Evolutionary conservation across 2,329 filamentous ascomycete species (phyloP).

Genomic region (Scedosporium dehoogii): DNA sequence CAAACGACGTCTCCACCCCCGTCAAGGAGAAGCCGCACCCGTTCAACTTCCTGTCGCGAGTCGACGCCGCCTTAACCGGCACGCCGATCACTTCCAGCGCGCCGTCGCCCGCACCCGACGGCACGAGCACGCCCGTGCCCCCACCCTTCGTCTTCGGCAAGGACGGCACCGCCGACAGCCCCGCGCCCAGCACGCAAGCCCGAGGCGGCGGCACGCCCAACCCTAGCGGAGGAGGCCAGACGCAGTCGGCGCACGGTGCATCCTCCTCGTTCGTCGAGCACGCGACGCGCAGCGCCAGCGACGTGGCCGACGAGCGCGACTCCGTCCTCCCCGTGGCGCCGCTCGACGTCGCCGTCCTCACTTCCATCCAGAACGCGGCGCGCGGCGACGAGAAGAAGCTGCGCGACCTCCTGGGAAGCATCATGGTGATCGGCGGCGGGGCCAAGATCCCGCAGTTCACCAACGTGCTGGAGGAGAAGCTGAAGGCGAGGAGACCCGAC

Average conservation of each 20-base stretch:
- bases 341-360: constrained; percentile 82
- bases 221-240: constrained; percentile 17
- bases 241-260: not conserved
- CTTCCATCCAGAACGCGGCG: constrained; percentile 77
- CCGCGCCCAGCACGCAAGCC: constrained; percentile 33
- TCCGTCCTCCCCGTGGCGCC: constrained; percentile 72
- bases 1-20: constrained; percentile 44
- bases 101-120: constrained; percentile 78
- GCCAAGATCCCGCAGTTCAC: constrained; percentile 73
- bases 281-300: constrained; percentile 37
- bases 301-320: constrained; percentile 62
- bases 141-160: constrained; percentile 44
- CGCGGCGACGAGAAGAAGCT: constrained; percentile 87
- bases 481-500: constrained; percentile 57
- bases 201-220: constrained; percentile 37
- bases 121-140: constrained; percentile 54
- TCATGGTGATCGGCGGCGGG: constrained; percentile 84
- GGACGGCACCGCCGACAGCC: constrained; percentile 34
- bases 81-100: constrained; percentile 81
- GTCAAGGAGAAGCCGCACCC: constrained; percentile 55
- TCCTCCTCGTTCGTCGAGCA: not conserved
- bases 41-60: constrained; percentile 56
- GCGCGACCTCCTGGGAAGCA: constrained; percentile 77
- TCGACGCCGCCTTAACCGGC: constrained; percentile 60
- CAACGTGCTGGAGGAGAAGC: constrained; percentile 70